Evolutionary conservation across 495 filamentous ascomycete genomes (phyloP), one percentile per base, ranked within the genome.

Genomic region (Aspergillus funiculosus): DNA sequence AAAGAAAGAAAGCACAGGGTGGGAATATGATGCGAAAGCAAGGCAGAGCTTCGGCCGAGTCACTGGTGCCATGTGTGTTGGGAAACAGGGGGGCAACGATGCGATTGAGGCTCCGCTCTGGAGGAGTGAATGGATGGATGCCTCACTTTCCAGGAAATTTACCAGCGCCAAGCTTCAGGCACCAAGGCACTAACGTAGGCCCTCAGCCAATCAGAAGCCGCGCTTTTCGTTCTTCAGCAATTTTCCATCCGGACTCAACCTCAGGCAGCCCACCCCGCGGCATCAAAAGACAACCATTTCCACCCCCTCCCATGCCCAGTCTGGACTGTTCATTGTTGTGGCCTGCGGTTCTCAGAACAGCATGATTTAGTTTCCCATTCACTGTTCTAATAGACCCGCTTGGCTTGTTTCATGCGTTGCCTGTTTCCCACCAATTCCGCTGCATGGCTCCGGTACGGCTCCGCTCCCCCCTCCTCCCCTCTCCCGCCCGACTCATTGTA

Each of bases 141-240:
- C 46, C 27, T 48, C 29, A 17, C 34, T 39, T 41, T 27, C 25
- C 14, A 17, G 27, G 14, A 45, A 45, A 38, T 24, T 39, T 21
- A 28, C 25, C 31, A 26, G 8, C 25, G 46, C 42, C 51, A 50
- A 50, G 37, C 14, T 9, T 30, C 45, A 54, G 43, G 46, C 46
- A 30, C 13, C 18, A 40, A 43, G 44, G 40, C 45, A 48, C 15
- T 19, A 5, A 38, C 22, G 43, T 10, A 46, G 30, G 22, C 7
- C 11, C n/a, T n/a, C n/a, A n/a, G 17, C 46, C 46, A 48, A 48
- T 48, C 20, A 48, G 29, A 13, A 20, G 15, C 9, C 14, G 13
- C 36, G 7, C 20, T 20, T 24, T 32, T 25, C 28, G 31, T 34
- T 43, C 26, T 41, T 35, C 14, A 19, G 22, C 13, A 9, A 22